A percentile compares a stretch with the other conserved stretches of the same genome.
Evolutionary conservation across 2,329 filamentous ascomycete genomes (phyloP).

Genomic region (Monilinia aucupariae): DNA sequence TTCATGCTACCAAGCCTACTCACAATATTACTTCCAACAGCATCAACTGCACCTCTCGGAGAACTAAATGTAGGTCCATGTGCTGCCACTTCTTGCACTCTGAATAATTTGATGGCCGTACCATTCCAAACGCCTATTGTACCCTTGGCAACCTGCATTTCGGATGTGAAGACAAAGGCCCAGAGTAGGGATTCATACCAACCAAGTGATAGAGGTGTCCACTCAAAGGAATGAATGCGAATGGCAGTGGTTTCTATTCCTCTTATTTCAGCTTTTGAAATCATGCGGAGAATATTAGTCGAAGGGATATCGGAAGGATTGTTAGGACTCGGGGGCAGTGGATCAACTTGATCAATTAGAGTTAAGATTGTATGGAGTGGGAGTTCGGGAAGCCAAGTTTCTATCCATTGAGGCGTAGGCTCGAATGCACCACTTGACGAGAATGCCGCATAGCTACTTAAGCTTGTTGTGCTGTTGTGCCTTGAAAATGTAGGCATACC

Average conservation of each 20-base stretch:
- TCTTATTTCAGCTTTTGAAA: conserved; percentile 57
- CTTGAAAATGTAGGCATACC: conserved; percentile 77
- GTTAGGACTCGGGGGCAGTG: conserved; percentile 49
- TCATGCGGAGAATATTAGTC: conserved; percentile 46
- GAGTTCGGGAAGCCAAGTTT: conserved; percentile 87
- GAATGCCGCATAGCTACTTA: conserved; percentile 59
- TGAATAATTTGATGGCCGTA: conserved; percentile 81
- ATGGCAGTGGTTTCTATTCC: conserved; percentile 70
- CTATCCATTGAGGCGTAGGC: conserved; percentile 80
- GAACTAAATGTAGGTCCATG: conserved; percentile 76
- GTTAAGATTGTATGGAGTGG: conserved; percentile 82
- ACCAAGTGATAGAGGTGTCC: conserved; percentile 81
- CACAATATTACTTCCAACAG: conserved; percentile 84
- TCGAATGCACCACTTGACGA: conserved; percentile 61
- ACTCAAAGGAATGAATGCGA: conserved; percentile 85
- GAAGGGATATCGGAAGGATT: conserved; percentile 41
- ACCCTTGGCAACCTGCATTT: conserved; percentile 81
- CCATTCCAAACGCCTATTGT: conserved; percentile 93
- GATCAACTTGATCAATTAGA: conserved; percentile 62
- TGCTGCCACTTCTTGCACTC: conserved; percentile 77
- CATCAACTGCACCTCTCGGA: conserved; percentile 86
- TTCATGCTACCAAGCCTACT: conserved; percentile 74
- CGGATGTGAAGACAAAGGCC: conserved; percentile 85
- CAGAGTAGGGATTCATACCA: conserved; percentile 96
- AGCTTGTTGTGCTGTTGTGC: conserved; percentile 81